phyloP scores from a whole-genome alignment of 495 filamentous ascomycete genomes.

The Tirmania nivea region DNA sequence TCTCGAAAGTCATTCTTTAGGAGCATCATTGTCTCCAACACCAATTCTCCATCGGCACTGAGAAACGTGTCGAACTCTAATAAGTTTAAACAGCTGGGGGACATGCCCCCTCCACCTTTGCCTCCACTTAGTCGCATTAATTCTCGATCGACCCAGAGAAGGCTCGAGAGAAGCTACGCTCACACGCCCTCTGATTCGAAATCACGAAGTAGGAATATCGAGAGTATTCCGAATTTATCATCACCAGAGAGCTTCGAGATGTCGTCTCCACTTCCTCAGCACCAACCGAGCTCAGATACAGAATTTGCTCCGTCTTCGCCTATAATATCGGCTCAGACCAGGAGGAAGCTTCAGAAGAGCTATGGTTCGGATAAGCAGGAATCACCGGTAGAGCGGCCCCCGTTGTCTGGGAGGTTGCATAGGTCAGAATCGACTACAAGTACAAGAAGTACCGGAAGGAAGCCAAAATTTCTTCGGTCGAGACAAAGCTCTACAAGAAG shows the following conservation, averaged over 20 bases:
- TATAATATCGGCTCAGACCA: background rate
- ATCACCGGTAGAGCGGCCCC: constrained; percentile 2
- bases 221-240: background rate
- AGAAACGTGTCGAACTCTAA: no score
- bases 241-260: background rate
- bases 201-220: background rate
- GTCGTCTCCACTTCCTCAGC: background rate
- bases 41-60: no score
- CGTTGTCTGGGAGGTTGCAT: constrained; percentile 2
- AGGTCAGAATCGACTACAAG: constrained; percentile 8
- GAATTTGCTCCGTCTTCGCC: background rate
- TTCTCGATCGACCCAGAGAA: no score
- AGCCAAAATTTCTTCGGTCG: constrained; percentile 15
- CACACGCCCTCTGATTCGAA: no score
- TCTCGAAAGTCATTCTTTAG: background rate
- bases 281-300: background rate
- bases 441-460: background rate
- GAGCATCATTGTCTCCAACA: no score
- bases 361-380: background rate
- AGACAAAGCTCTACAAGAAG: constrained; percentile 3
- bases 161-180: no score
- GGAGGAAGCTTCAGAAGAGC: background rate
- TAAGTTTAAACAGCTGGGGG: no score
- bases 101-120: no score
- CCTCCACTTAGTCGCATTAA: no score